A percentile compares a stretch with the other conserved stretches of the same genome.
Evolutionary conservation across 805 yeast species (phyloP).

Genomic region (Isabelozyma rhagii): DNA sequence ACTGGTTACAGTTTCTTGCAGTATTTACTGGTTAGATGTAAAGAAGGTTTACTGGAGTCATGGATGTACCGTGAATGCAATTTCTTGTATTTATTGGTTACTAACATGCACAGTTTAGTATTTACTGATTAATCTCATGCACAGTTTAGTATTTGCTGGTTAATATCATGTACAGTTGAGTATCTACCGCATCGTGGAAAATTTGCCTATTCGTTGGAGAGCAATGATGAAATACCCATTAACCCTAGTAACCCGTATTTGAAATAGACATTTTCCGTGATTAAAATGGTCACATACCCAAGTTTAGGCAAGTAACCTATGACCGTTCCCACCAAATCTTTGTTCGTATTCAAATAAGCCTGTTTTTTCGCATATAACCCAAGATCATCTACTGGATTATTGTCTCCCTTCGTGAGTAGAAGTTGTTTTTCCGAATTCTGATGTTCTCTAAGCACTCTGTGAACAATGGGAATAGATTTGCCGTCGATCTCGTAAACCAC

Average conservation of each 20-base stretch:
- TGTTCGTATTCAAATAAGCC: constrained; percentile 68
- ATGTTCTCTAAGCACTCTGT: constrained; percentile 88
- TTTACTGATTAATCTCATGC: too few relatives aligned
- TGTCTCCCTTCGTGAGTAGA: constrained; percentile 92
- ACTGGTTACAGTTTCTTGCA: too few relatives aligned
- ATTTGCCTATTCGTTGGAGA: constrained; percentile 27
- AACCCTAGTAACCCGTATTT: constrained; percentile 74
- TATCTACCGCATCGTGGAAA: too few relatives aligned
- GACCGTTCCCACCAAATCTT: constrained; percentile 88
- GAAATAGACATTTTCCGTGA: constrained; percentile 84
- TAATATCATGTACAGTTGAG: too few relatives aligned
- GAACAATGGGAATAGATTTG: constrained; percentile 91
- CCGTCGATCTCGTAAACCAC: constrained; percentile 86
- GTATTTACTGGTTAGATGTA: too few relatives aligned
- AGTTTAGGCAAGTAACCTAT: constrained; percentile 84
- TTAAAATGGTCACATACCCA: constrained; percentile 87
- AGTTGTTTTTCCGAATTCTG: constrained; percentile 57
- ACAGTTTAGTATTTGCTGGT: too few relatives aligned
- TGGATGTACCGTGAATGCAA: too few relatives aligned
- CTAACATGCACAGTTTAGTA: too few relatives aligned
- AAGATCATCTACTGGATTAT: constrained; percentile 88
- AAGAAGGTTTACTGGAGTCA: too few relatives aligned
- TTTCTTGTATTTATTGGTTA: too few relatives aligned
- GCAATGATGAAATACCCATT: constrained; percentile 66
- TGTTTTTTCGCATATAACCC: constrained; percentile 77